Evolutionary conservation across 108 stramenopile species (phyloP), one percentile per base, ranked within the genome.

Genomic region (Fragilariopsis cylindrus): DNA sequence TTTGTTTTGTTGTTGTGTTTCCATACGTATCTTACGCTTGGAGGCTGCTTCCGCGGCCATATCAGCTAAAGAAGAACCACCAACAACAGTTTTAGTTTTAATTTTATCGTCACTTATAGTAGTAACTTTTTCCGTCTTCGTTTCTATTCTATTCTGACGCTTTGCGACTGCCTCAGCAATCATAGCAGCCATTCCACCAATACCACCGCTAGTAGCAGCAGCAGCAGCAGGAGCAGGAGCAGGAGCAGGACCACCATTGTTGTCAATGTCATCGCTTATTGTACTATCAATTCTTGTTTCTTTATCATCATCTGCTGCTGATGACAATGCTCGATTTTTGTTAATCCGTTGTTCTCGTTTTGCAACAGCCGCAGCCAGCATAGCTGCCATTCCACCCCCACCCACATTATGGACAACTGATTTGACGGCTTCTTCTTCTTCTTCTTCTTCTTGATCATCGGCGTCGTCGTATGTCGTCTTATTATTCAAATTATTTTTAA

Each of bases 101-200:
- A n/a, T 12, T n/a, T 0, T 1, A 15, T 12, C 52, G 0, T 12
- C 52, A 12, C 12, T 15, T 53, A 12, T 12, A 12, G n/a, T 53
- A 15, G 44, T 67, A 19, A 41, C 67, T 21, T 66, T 57, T 47
- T 54, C 65, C 4, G 65, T 66, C 48, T 50, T 57, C 46, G 48
- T 47, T 12, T 73, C 62, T 0, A 64, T 15, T 21, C 72, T 60
- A 40, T 65, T 40, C n/a, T 62, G 45, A 40, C 72, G 60, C 40
- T 73, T 73, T 0, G 18, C 49, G 7, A 62, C 72, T 47, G 72
- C 72, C 1, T 53, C 72, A 7, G 72, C 72, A 50, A 73, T 73
- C 72, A 73, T 73, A 2, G 72, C 72, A 18, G 72, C 72, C 63
- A 73, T 64, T 18, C 70, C 56, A 9, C 70, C 70, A 11, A 30